phyloP scores from a whole-genome alignment of 2,329 filamentous ascomycete species.

The Pseudogymnoascus sp. region DNA sequence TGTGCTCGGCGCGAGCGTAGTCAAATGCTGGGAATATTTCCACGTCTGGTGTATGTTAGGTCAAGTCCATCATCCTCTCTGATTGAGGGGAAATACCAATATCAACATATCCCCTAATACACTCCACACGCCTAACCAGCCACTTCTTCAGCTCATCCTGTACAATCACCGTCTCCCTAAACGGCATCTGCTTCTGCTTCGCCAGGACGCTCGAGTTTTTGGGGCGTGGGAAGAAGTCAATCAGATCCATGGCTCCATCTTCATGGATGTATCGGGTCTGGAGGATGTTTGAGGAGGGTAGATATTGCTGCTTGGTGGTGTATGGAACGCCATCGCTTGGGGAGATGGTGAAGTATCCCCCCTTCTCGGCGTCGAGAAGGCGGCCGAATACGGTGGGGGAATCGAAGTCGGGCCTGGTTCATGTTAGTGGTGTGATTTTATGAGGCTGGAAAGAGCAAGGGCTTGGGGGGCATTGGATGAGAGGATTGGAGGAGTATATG shows the following conservation, averaged over 20 bases:
- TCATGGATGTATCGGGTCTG: slow-evolving; percentile 74
- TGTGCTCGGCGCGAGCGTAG: slow-evolving; percentile 59
- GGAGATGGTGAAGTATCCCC: slow-evolving; percentile 65
- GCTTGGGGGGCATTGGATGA: not conserved
- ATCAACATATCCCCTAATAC: slow-evolving; percentile 59
- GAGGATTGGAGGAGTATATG: not conserved
- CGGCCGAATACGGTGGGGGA: slow-evolving; percentile 70
- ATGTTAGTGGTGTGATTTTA: not conserved
- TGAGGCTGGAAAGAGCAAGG: not conserved
- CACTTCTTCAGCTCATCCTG: slow-evolving; percentile 61
- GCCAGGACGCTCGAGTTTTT: slow-evolving; percentile 48
- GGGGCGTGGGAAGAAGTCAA: slow-evolving; percentile 70
- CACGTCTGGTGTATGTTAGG: no score
- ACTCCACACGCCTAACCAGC: slow-evolving; percentile 66
- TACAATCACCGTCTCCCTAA: slow-evolving; percentile 45
- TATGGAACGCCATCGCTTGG: slow-evolving; percentile 43
- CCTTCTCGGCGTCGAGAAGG: slow-evolving; percentile 66
- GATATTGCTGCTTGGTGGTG: slow-evolving; percentile 71
- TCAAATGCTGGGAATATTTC: slow-evolving; percentile 68
- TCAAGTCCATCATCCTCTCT: no score
- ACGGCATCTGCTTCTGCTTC: slow-evolving; percentile 43
- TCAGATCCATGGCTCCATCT: slow-evolving; percentile 63
- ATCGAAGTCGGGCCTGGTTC: slow-evolving; percentile 64
- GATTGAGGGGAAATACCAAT: slow-evolving; percentile 38
- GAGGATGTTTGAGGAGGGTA: slow-evolving; percentile 67